Conservation (phyloP, 179 eudicot genomes). For the Nepenthes alata region DNA sequence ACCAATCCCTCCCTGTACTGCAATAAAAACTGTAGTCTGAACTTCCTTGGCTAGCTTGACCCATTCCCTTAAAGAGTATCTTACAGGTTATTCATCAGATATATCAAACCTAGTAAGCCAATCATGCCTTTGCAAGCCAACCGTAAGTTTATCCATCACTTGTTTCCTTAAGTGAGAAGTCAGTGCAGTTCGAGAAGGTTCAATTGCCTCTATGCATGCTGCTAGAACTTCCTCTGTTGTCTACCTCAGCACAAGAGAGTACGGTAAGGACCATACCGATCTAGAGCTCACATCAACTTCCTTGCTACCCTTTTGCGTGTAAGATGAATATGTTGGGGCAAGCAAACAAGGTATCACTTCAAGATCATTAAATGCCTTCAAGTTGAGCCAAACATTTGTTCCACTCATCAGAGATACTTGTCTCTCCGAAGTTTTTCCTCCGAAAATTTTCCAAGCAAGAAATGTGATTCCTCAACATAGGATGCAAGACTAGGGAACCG, state of each 20-base stretch:
- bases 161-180: constrained; percentile 51
- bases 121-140: constrained; percentile 38
- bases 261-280: constrained; percentile 85
- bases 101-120: constrained; percentile 82
- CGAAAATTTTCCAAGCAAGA: constrained; percentile 42
- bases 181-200: constrained; percentile 54
- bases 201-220: constrained; percentile 67
- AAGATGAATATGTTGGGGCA: constrained; percentile 36
- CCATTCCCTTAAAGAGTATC: constrained; percentile 52
- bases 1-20: constrained; percentile 98
- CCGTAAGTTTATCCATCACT: constrained; percentile 61
- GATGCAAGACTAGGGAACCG: constrained; percentile 43
- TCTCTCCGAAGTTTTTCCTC: constrained; percentile 88
- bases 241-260: constrained; percentile 66
- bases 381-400: constrained; percentile 89
- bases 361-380: constrained; percentile 65
- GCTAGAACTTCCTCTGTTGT: constrained; percentile 81
- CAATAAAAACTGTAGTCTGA: constrained; percentile 73
- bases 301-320: constrained; percentile 7
- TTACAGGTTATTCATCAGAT: constrained; percentile 58
- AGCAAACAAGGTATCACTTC: constrained; percentile 83
- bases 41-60: constrained; percentile 60
- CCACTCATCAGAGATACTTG: constrained; percentile 97
- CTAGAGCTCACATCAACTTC: constrained; percentile 32
- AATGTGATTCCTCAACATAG: constrained; percentile 19